phyloP scores from a whole-genome alignment of 371 early-diverging fungal genomes.

The Rhizomucor pusillus region DNA sequence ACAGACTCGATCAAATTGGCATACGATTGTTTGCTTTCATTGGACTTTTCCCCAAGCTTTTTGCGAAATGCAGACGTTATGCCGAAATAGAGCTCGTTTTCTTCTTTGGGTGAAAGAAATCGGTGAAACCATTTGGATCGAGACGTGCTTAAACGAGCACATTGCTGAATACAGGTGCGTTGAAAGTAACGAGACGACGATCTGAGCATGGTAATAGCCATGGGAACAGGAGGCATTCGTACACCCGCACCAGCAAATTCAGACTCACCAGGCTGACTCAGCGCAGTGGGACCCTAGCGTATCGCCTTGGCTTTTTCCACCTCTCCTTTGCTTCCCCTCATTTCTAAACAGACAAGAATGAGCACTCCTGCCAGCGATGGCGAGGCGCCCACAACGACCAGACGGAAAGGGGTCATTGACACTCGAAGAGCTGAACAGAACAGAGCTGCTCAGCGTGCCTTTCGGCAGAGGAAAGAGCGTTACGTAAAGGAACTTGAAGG shows the following conservation, averaged over 20 bases:
- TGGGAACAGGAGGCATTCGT: too few species aligned
- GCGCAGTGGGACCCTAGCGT: too few species aligned
- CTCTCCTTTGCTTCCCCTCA: too few species aligned
- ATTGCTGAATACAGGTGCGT: too few species aligned
- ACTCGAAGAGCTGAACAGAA: slow-evolving; percentile 44
- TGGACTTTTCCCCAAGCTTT: slow-evolving; percentile 28
- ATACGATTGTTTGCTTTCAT: slow-evolving; percentile 27
- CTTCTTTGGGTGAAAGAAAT: slow-evolving; percentile 40
- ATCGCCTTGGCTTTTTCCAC: too few species aligned
- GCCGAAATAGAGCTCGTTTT: slow-evolving; percentile 35
- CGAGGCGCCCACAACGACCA: background rate
- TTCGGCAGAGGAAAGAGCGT: slow-evolving; percentile 67
- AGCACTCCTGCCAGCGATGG: background rate
- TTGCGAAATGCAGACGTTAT: slow-evolving; percentile 43
- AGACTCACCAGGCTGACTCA: too few species aligned
- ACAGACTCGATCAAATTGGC: slow-evolving; percentile 44
- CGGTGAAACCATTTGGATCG: slow-evolving; percentile 29
- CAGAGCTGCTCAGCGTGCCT: slow-evolving; percentile 69
- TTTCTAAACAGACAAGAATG: too few species aligned
- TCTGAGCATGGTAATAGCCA: too few species aligned
- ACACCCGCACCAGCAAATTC: too few species aligned
- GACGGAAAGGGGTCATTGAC: slow-evolving; percentile 17
- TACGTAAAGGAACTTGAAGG: slow-evolving; percentile 54
- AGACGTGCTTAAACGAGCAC: slow-evolving; percentile 8
- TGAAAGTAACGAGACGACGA: too few species aligned